Percentiles rank a stretch among this genome's conserved stretches.
These are phyloP conservation scores for Cucurbitaria berberidis DNA, from an alignment of 2,329 filamentous ascomycete genomes.

Conservation along the genomic window DNA sequence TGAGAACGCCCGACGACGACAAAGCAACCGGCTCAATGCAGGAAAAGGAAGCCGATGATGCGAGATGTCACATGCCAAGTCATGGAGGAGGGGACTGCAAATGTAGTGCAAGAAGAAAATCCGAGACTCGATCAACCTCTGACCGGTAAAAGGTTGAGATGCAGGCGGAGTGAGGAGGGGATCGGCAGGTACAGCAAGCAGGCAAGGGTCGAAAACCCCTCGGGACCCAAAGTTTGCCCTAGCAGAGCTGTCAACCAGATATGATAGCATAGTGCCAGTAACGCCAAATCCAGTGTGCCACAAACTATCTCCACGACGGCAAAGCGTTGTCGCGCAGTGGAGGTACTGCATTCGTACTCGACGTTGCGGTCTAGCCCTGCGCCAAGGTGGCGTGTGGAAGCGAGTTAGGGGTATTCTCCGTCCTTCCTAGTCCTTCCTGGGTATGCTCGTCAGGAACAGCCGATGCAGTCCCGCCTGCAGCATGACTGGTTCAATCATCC, in stretches of 20 bases:
- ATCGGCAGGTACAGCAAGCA: conserved; percentile 22
- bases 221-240: conserved; percentile 8
- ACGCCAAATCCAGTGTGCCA: conserved; percentile 19
- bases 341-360: conserved; percentile 20
- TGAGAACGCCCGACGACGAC: conserved; percentile 6
- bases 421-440: no score
- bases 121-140: conserved; percentile 15
- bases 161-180: conserved; percentile 12
- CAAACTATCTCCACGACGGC: conserved; percentile 25
- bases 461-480: conserved; percentile 23
- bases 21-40: conserved; percentile 6
- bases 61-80: conserved; percentile 11
- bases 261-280: conserved; percentile 27
- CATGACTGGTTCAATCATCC: conserved; percentile 23
- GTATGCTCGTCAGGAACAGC: conserved; percentile 25
- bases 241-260: conserved; percentile 26
- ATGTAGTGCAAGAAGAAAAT: conserved; percentile 12
- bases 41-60: neutral
- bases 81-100: conserved; percentile 14
- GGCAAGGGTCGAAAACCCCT: conserved; percentile 4
- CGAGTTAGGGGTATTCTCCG: conserved; percentile 36
- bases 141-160: conserved; percentile 17
- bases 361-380: conserved; percentile 25
- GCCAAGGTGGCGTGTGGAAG: conserved; percentile 28
- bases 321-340: conserved; percentile 31